Evolutionary conservation across 345 rosid genomes (phyloP).

Genomic region (Nephelium lappaceum): DNA sequence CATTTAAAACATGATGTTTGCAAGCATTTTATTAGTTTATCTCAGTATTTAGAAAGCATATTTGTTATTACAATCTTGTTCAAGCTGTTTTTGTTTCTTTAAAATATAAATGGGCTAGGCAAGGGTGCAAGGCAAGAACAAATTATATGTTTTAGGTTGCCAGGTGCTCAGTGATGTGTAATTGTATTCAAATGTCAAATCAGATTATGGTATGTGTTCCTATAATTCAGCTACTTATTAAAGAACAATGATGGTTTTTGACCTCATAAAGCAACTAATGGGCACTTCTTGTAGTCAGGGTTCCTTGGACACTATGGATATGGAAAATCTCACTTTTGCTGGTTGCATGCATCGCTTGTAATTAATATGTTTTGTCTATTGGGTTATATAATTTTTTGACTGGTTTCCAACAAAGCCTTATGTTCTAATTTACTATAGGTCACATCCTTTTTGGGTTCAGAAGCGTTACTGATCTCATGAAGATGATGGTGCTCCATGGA

Average conservation of each 20-base stretch:
- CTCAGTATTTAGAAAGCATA: not conserved
- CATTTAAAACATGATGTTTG: constrained; percentile 98
- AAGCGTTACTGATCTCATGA: constrained; percentile 94
- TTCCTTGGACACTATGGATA: not conserved
- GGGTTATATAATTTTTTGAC: constrained; percentile 40
- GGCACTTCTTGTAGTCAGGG: not conserved
- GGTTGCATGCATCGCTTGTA: constrained; percentile 9
- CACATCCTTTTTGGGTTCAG: constrained; percentile 95
- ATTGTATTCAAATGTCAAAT: not conserved
- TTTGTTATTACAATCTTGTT: not conserved
- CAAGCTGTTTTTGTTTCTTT: constrained; percentile 1
- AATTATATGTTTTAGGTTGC: not conserved
- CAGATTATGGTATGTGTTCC: not conserved
- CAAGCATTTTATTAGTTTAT: constrained; percentile 45
- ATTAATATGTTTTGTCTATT: constrained; percentile 27
- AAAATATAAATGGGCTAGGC: not conserved
- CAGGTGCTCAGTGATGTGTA: not conserved
- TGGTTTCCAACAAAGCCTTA: constrained; percentile 86
- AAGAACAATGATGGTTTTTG: not conserved
- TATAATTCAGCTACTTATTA: not conserved
- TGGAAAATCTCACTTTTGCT: not conserved
- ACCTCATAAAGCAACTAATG: not conserved
- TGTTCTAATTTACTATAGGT: constrained; percentile 95
- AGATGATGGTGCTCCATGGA: constrained; percentile 80
- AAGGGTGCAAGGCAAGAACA: not conserved